Evolutionary conservation across 176 grass and related monocot species (phyloP).

Genomic region (Triticum monococcum): DNA sequence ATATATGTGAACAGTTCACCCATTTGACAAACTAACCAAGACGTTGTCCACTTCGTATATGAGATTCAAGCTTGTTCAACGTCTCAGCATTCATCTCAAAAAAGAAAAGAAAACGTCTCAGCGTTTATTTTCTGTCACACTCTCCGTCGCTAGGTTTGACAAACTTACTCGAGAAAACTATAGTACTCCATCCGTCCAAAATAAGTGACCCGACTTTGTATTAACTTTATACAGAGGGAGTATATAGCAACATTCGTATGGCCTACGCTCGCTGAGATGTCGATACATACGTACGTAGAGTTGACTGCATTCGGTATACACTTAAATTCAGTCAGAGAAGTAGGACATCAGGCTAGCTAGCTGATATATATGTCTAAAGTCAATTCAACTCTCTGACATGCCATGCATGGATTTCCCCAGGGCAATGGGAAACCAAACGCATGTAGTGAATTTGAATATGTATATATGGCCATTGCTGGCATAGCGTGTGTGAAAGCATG

Average conservation of each 20-base stretch:
- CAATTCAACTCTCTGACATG: conserved; percentile 29
- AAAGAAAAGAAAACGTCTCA: too few relatives aligned
- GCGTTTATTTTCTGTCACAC: conserved; percentile 30
- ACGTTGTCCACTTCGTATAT: not conserved
- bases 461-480: not conserved
- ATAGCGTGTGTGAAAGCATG: conserved; percentile 29
- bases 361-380: conserved; percentile 30
- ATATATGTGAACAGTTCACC: conserved; percentile 30
- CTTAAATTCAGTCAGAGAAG: conserved; percentile 19
- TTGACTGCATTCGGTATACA: not conserved
- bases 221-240: too few relatives aligned
- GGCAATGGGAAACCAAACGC: conserved; percentile 27
- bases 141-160: conserved; percentile 34
- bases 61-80: conserved; percentile 35
- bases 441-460: not conserved
- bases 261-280: not conserved
- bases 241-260: not conserved
- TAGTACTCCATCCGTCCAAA: not conserved
- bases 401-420: conserved; percentile 13
- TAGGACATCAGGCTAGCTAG: not conserved
- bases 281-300: not conserved
- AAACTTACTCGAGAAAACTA: conserved; percentile 17
- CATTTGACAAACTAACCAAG: conserved; percentile 31
- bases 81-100: not conserved
- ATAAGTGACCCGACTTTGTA: too few relatives aligned